Conservation (phyloP, 352 stramenopile genomes). For the Phytophthora colocasiae region DNA sequence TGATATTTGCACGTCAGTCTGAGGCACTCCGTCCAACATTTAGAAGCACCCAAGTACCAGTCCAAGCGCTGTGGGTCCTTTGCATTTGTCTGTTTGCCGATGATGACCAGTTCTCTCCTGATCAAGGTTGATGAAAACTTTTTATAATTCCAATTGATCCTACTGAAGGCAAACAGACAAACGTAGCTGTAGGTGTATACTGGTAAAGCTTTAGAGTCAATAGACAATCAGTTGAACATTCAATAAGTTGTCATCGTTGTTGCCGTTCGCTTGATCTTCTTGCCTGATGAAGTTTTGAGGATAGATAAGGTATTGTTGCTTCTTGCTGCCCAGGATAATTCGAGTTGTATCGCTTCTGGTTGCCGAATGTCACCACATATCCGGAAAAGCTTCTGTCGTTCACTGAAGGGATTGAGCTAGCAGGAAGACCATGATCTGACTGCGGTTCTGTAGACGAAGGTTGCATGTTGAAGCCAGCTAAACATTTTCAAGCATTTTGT, state of each 20-base stretch:
- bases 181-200: background rate
- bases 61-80: constrained; percentile 5
- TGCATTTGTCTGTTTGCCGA: constrained; percentile 43
- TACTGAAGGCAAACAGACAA: constrained; percentile 70
- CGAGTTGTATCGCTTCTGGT: constrained; percentile 52
- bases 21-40: constrained; percentile 52
- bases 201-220: background rate
- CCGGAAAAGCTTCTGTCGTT: constrained; percentile 42
- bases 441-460: constrained; percentile 45
- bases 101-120: constrained; percentile 83
- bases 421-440: constrained; percentile 11
- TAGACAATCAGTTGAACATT: constrained; percentile 9
- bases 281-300: constrained; percentile 40
- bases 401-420: constrained; percentile 13
- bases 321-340: constrained; percentile 41
- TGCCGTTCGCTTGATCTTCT: constrained; percentile 8
- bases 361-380: constrained; percentile 52
- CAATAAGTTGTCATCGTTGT: constrained; percentile 10
- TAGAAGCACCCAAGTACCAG: background rate
- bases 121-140: constrained; percentile 76
- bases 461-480: constrained; percentile 46
- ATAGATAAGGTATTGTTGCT: constrained; percentile 46
- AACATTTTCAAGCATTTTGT: background rate
- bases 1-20: constrained; percentile 92
- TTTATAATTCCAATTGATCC: constrained; percentile 91